Conservation (phyloP, 495 filamentous ascomycete species). For the Aspergillus egyptiacus region DNA sequence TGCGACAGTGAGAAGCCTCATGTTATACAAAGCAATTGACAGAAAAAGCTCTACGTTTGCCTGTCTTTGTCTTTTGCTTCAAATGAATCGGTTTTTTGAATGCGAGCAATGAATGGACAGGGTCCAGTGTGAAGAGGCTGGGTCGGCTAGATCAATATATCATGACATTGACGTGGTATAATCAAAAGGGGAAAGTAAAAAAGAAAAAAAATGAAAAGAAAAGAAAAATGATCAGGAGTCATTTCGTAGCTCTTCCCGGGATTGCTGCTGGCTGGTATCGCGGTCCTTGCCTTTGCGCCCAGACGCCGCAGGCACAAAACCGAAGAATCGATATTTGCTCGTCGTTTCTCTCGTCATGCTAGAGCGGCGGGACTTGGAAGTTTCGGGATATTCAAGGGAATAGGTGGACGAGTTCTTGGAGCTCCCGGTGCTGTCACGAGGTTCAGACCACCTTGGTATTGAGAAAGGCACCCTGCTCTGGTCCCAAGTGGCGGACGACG, state of each 20-base stretch:
- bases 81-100: neutral
- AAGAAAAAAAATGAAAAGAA: too few species aligned
- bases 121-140: neutral
- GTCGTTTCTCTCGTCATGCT: constrained; percentile 42
- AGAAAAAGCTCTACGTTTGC: constrained; percentile 2
- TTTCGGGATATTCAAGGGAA: constrained; percentile 40
- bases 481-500: constrained; percentile 49
- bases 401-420: constrained; percentile 46
- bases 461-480: constrained; percentile 38
- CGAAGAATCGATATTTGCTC: constrained; percentile 45
- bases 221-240: constrained; percentile 27
- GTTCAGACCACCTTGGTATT: constrained; percentile 41
- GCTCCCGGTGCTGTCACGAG: constrained; percentile 42
- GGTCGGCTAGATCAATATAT: neutral
- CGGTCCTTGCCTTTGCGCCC: constrained; percentile 42
- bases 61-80: neutral
- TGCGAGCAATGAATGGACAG: neutral
- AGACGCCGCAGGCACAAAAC: constrained; percentile 40
- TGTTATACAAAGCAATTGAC: constrained; percentile 22
- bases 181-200: too few species aligned
- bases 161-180: neutral
- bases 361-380: constrained; percentile 35
- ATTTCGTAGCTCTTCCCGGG: constrained; percentile 35
- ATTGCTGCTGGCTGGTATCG: constrained; percentile 35
- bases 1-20: constrained; percentile 2